Evolutionary conservation across 2,329 filamentous ascomycete species (phyloP).

Genomic region (Talaromyces sp.): DNA sequence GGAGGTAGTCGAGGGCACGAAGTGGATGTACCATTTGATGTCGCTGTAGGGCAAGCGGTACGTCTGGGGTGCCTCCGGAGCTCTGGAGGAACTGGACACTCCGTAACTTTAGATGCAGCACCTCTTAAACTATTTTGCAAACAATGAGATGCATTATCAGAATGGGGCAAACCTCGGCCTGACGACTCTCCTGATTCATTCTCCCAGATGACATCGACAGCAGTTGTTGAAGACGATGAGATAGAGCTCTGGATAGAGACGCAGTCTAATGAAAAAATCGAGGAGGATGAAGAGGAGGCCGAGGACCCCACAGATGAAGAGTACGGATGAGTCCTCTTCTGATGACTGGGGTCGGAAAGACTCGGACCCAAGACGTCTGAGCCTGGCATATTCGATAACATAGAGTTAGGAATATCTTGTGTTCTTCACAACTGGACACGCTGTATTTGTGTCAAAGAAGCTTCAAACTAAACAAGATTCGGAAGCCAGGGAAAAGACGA

Average conservation of each 20-base stretch:
- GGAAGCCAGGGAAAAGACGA: slow-evolving; percentile 13
- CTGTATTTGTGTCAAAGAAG: background rate
- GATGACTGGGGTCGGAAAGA: slow-evolving; percentile 37
- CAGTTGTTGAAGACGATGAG: slow-evolving; percentile 63
- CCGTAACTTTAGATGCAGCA: slow-evolving; percentile 29
- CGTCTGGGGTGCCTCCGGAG: slow-evolving; percentile 54
- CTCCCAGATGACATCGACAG: slow-evolving; percentile 53
- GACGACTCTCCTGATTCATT: slow-evolving; percentile 29
- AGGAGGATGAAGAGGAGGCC: slow-evolving; percentile 71
- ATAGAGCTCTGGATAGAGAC: slow-evolving; percentile 66
- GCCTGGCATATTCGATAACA: slow-evolving; percentile 39
- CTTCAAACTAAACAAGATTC: slow-evolving; percentile 19
- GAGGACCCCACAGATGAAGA: slow-evolving; percentile 69
- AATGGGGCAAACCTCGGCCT: slow-evolving; percentile 26
- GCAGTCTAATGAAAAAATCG: slow-evolving; percentile 69
- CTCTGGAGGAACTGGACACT: slow-evolving; percentile 38
- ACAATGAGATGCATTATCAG: slow-evolving; percentile 24
- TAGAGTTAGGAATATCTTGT: slow-evolving; percentile 11
- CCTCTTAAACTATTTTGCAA: slow-evolving; percentile 30
- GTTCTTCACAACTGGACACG: slow-evolving; percentile 11
- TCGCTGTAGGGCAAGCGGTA: slow-evolving; percentile 51
- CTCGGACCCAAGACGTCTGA: slow-evolving; percentile 46
- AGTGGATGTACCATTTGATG: slow-evolving; percentile 43
- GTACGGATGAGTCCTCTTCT: slow-evolving; percentile 55
- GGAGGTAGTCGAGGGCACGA: slow-evolving; percentile 64